Percentiles rank a stretch among this genome's conserved stretches.
phyloP scores from a whole-genome alignment of 2,329 filamentous ascomycete genomes.

The Penicillium sp. region DNA sequence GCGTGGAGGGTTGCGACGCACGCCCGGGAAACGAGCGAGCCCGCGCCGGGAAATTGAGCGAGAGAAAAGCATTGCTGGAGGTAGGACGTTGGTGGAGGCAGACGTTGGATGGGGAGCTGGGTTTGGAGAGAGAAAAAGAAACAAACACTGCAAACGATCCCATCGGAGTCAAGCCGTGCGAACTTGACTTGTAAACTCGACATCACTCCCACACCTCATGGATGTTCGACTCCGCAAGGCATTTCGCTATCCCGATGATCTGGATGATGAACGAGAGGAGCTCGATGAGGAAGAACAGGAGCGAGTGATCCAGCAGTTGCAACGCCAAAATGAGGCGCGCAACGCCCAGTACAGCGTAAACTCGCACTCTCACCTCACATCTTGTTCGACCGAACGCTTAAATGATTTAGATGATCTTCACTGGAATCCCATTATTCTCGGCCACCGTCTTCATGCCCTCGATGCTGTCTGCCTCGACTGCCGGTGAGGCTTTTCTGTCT shows the following conservation, averaged over 20 bases:
- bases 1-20: slow-evolving; percentile 21
- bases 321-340: slow-evolving; percentile 36
- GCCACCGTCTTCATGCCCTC: slow-evolving; percentile 32
- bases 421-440: slow-evolving; percentile 36
- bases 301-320: slow-evolving; percentile 37
- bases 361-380: not conserved
- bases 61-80: slow-evolving; percentile 11
- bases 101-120: slow-evolving; percentile 6
- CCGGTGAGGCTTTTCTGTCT: slow-evolving; percentile 27
- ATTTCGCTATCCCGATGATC: slow-evolving; percentile 70
- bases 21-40: slow-evolving; percentile 9
- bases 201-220: slow-evolving; percentile 27
- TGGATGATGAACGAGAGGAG: slow-evolving; percentile 56
- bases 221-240: slow-evolving; percentile 69
- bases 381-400: not conserved
- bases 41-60: slow-evolving; percentile 16
- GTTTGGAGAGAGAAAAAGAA: slow-evolving; percentile 4
- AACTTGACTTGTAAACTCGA: not conserved
- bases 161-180: slow-evolving; percentile 1
- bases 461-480: slow-evolving; percentile 25
- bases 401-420: slow-evolving; percentile 31
- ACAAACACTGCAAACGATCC: slow-evolving; percentile 30
- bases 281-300: slow-evolving; percentile 69
- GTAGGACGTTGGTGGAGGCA: not conserved
- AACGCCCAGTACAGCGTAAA: slow-evolving; percentile 44